A percentile compares a stretch with the other conserved stretches of the same genome.
Conservation (phyloP, 805 yeast genomes). For the Babjeviella inositovora region DNA sequence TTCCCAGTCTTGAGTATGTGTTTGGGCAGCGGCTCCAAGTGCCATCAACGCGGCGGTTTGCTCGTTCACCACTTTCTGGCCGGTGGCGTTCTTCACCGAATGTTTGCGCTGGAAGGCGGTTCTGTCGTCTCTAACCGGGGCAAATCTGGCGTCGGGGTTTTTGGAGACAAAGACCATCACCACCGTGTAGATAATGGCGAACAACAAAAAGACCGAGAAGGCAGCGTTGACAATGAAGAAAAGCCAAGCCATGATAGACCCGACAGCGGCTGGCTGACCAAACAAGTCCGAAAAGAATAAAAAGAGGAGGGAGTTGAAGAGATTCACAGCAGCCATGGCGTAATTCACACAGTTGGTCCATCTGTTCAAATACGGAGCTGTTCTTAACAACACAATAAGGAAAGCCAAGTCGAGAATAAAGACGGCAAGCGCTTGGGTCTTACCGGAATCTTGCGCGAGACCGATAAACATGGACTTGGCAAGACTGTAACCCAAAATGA, state of each 20-base stretch:
- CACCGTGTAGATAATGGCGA: slow-evolving; percentile 54
- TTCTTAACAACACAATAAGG: slow-evolving; percentile 43
- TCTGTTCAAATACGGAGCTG: slow-evolving; percentile 66
- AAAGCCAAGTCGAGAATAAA: slow-evolving; percentile 66
- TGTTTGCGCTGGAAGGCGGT: slow-evolving; percentile 60
- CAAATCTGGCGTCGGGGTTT: slow-evolving; percentile 80
- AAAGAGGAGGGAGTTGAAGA: slow-evolving; percentile 72
- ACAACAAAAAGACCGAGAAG: slow-evolving; percentile 57
- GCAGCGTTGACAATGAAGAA: slow-evolving; percentile 85
- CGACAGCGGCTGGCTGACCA: slow-evolving; percentile 64
- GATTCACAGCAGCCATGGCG: slow-evolving; percentile 52
- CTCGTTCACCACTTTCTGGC: slow-evolving; percentile 11
- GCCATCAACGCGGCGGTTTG: slow-evolving; percentile 13
- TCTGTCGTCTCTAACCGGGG: slow-evolving; percentile 85
- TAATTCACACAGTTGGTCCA: slow-evolving; percentile 70
- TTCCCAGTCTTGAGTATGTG: slow-evolving; percentile 22
- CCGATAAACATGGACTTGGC: slow-evolving; percentile 62
- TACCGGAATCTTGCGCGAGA: slow-evolving; percentile 68
- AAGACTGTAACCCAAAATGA: slow-evolving; percentile 41
- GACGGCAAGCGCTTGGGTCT: slow-evolving; percentile 62
- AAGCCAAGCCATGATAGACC: slow-evolving; percentile 83
- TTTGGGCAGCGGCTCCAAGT: slow-evolving; percentile 21
- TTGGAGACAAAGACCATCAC: slow-evolving; percentile 50
- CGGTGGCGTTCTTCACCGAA: slow-evolving; percentile 12
- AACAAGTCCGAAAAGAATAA: slow-evolving; percentile 75